phyloP scores from a whole-genome alignment of 306 rosid species.

The Dalbergia cochinchinensis region DNA sequence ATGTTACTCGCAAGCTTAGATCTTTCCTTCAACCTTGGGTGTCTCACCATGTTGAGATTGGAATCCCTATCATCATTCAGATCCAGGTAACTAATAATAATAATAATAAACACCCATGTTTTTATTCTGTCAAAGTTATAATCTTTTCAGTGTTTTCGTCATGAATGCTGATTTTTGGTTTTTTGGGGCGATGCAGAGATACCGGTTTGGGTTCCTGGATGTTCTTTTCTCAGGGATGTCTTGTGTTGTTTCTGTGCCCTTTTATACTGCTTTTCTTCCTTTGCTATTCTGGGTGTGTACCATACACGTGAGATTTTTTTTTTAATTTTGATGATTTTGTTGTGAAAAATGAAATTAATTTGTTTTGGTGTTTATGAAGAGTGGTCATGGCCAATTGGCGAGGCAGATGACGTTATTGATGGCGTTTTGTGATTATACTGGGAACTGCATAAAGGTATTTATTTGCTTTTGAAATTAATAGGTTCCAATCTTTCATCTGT shows the following conservation, averaged over 20 bases:
- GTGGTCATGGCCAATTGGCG: conserved; percentile 96
- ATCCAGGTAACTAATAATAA: conserved; percentile 69
- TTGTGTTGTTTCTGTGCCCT: conserved; percentile 91
- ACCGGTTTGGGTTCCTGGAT: conserved; percentile 68
- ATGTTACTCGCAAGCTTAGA: conserved; percentile 75
- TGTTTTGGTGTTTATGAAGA: conserved; percentile 61
- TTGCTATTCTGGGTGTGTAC: conserved; percentile 83
- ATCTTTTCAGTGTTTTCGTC: conserved; percentile 8
- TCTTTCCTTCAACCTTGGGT: conserved; percentile 85
- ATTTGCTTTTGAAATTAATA: not conserved
- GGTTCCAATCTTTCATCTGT: not conserved
- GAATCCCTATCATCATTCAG: conserved; percentile 66
- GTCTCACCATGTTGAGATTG: conserved; percentile 62
- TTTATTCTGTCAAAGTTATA: conserved; percentile 3
- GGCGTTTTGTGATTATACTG: conserved; percentile 91
- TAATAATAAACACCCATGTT: not conserved
- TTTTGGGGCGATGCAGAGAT: conserved; percentile 57
- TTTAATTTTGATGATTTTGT: not conserved
- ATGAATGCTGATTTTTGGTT: conserved; percentile 1
- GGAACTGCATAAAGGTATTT: conserved; percentile 83
- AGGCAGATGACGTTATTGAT: conserved; percentile 95
- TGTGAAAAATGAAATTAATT: conserved; percentile 14
- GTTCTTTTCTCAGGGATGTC: conserved; percentile 77
- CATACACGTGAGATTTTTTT: not conserved
- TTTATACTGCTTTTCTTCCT: conserved; percentile 97